These are phyloP conservation scores for Kingdonia uniflora DNA, from an alignment of 164 flowering plant genomes.

Conservation along the genomic window DNA sequence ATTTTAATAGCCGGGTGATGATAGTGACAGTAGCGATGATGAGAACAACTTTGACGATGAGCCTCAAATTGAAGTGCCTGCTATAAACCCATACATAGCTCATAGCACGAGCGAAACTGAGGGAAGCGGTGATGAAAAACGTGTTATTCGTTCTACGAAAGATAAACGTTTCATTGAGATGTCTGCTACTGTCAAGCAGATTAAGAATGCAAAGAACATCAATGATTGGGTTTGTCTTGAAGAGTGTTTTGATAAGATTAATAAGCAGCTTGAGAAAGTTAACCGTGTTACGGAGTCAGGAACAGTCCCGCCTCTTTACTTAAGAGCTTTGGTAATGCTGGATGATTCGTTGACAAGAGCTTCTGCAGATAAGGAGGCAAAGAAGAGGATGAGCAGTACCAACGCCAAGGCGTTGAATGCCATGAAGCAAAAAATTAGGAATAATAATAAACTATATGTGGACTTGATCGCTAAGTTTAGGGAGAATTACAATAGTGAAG, in stretches of 20 bases:
- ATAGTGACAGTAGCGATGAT: conserved; percentile 42
- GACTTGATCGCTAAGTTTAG: conserved; percentile 57
- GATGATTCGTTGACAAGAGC: conserved; percentile 72
- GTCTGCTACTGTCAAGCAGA: conserved; percentile 64
- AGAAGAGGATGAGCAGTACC: conserved; percentile 84
- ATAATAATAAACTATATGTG: conserved; percentile 79
- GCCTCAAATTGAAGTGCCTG: conserved; percentile 24
- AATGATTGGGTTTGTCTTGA: conserved; percentile 91
- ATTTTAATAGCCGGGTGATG: too few species aligned
- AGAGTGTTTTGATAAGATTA: conserved; percentile 78
- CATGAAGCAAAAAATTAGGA: conserved; percentile 91
- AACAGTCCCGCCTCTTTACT: conserved; percentile 50
- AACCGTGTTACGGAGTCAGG: conserved; percentile 66
- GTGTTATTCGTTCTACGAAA: conserved; percentile 70
- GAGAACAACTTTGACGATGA: conserved; percentile 24
- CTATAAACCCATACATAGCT: conserved; percentile 35
- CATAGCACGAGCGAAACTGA: conserved; percentile 50
- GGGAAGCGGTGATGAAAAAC: conserved; percentile 50
- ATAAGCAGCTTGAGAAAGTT: conserved; percentile 87
- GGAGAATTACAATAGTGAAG: conserved; percentile 65
- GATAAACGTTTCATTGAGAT: conserved; percentile 80
- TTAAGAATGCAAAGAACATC: conserved; percentile 87
- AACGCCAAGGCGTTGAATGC: conserved; percentile 83
- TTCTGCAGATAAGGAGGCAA: conserved; percentile 77
- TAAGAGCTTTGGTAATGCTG: conserved; percentile 71